Percentiles rank a stretch among this genome's conserved stretches.
These are phyloP conservation scores for Calendula officinalis DNA, from an alignment of 129 eudicot genomes.

Conservation along the genomic window DNA sequence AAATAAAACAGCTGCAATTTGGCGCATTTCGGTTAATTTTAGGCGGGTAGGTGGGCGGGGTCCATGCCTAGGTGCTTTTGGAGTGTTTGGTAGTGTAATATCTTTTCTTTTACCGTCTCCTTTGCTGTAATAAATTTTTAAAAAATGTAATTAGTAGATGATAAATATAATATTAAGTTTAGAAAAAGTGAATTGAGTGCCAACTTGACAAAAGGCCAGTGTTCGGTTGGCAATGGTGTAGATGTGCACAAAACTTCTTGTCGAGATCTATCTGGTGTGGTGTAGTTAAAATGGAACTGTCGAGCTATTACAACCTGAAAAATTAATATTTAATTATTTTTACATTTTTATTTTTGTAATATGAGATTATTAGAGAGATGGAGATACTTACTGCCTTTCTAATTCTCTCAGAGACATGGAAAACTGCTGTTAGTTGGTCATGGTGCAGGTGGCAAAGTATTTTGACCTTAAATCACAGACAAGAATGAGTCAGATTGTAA, in stretches of 20 bases:
- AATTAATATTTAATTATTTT: constrained; percentile 6
- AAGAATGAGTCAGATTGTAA: constrained; percentile 17
- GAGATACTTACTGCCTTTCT: constrained; percentile 79
- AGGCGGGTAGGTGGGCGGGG: constrained; percentile 96
- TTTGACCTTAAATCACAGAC: constrained; percentile 56
- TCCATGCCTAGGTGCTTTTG: constrained; percentile 95
- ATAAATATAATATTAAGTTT: neutral
- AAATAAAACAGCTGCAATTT: constrained; percentile 88
- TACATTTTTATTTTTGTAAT: neutral
- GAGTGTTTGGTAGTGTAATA: constrained; percentile 65
- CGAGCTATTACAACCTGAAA: constrained; percentile 71
- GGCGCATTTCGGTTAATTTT: constrained; percentile 77
- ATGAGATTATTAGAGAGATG: constrained; percentile 2
- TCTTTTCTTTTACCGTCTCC: constrained; percentile 47
- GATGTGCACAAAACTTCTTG: constrained; percentile 78
- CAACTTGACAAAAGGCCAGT: constrained; percentile 86
- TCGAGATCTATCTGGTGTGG: constrained; percentile 88
- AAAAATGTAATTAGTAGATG: neutral
- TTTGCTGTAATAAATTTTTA: constrained; percentile 44
- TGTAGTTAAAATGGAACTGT: constrained; percentile 80
- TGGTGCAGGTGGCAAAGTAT: constrained; percentile 92
- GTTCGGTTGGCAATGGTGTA: constrained; percentile 79
- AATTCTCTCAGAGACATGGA: constrained; percentile 87
- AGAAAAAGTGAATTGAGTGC: neutral
- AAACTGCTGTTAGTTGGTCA: constrained; percentile 89